A percentile compares a stretch with the other conserved stretches of the same genome.
phyloP scores from a whole-genome alignment of 306 rosid species.

The Cyclanthera cordifolia region DNA sequence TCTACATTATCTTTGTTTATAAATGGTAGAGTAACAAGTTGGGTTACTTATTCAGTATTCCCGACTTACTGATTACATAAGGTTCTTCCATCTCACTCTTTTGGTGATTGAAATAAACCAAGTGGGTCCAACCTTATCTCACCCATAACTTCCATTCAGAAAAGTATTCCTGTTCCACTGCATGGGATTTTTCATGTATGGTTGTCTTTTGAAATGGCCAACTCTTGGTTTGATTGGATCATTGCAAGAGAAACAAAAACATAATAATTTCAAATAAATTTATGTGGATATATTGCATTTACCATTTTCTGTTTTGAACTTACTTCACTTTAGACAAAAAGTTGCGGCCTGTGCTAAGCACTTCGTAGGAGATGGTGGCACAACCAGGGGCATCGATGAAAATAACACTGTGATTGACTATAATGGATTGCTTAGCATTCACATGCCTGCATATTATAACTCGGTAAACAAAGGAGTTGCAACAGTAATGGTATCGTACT shows the following conservation, averaged over 20 bases:
- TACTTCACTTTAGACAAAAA: conserved; percentile 41
- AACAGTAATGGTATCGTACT: conserved; percentile 66
- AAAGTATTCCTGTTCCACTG: not conserved
- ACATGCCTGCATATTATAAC: conserved; percentile 66
- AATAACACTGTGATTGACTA: conserved; percentile 57
- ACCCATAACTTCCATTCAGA: not conserved
- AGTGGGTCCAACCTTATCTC: not conserved
- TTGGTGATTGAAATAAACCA: not conserved
- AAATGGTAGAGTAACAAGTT: not conserved
- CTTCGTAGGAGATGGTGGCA: conserved; percentile 90
- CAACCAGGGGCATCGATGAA: conserved; percentile 73
- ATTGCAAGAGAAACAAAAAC: not conserved
- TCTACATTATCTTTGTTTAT: not conserved
- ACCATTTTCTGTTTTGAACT: conserved; percentile 12
- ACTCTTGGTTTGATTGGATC: not conserved
- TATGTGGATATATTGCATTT: conserved; percentile 9
- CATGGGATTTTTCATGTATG: not conserved
- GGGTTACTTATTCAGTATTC: not conserved
- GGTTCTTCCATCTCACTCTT: not conserved
- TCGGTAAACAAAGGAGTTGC: conserved; percentile 66
- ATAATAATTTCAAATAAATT: not conserved
- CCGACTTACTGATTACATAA: not conserved
- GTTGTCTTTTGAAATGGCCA: not conserved
- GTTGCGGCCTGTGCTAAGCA: conserved; percentile 98
- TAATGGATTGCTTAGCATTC: conserved; percentile 51